Percentiles rank a stretch among this genome's conserved stretches.
phyloP scores from a whole-genome alignment of 495 filamentous ascomycete species.

The Cenococcum geophilum region DNA sequence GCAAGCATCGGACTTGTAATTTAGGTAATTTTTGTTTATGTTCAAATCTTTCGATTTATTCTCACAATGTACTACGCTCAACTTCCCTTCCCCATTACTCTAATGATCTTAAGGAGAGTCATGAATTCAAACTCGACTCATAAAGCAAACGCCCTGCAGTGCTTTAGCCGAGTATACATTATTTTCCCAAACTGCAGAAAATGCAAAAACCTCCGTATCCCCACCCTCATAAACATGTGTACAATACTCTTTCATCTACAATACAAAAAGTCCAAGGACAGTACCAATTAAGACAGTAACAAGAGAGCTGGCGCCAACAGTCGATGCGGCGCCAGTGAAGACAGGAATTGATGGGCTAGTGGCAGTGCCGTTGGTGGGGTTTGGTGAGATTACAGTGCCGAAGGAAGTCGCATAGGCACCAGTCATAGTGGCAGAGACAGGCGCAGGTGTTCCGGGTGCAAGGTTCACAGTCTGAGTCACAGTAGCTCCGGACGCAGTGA shows the following conservation, averaged over 20 bases:
- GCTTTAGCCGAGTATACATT: not conserved
- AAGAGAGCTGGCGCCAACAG: slow-evolving; percentile 16
- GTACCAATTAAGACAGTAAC: slow-evolving; percentile 28
- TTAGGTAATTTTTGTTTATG: too few species aligned
- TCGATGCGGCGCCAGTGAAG: slow-evolving; percentile 34
- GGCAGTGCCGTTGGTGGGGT: slow-evolving; percentile 5
- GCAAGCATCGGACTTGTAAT: too few species aligned
- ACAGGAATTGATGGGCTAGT: slow-evolving; percentile 8
- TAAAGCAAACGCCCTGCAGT: not conserved
- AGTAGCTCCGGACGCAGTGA: slow-evolving; percentile 35
- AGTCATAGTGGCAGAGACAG: slow-evolving; percentile 35
- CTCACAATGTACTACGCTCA: not conserved
- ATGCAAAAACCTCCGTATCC: not conserved
- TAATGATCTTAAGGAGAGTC: slow-evolving; percentile 11
- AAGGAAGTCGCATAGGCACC: slow-evolving; percentile 16
- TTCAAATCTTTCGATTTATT: not conserved
- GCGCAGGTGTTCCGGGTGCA: slow-evolving; percentile 46
- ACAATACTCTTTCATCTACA: slow-evolving; percentile 23
- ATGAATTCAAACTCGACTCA: slow-evolving; percentile 10
- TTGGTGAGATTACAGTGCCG: slow-evolving; percentile 21
- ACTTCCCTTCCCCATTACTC: not conserved
- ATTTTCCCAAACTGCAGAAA: not conserved
- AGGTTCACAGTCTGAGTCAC: slow-evolving; percentile 42
- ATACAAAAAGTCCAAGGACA: slow-evolving; percentile 31
- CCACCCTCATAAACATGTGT: slow-evolving; percentile 8